Base-by-base conservation (phyloP, 768 basidiomycete species). In the Tremella mesenterica region DNA sequence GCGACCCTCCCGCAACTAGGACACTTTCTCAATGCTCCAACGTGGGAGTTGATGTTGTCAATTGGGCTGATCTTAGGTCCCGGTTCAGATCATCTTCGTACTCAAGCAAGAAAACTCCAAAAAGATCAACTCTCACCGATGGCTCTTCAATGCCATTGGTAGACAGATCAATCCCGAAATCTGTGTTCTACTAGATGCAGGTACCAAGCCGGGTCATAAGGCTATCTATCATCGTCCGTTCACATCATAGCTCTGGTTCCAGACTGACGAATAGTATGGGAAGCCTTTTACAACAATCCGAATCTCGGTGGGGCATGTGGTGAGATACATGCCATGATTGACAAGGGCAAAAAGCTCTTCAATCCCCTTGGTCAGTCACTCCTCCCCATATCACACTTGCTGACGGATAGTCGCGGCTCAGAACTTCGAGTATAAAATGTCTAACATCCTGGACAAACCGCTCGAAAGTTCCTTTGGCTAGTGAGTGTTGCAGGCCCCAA, bases 391-490 rank as follows among this genome's bases (percentile, higher is more conserved):
- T 23, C 16, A 12, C 39, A 31, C 26, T 9, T 13, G 26, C 30
- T 44, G 34, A 29, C 89, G 18, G 76, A 16, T 31, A 45, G 81
- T 96, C 27, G 92, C 92, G 7, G 90, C 92, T 14, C 92, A 96
- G 73, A 95, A 96, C 75, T 92, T 92, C 64, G 90, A 92, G 75
- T 95, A 95, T 77, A 95, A 78, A 76, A 93, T 96, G 88, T 91
- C 88, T 41, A 95, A 96, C 74, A 95, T 97, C 67, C 78, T 96
- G 26, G 86, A 70, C 56, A 70, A 66, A 71, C 92, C 92, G 0
- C 78, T 91, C 48, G 92, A 97, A 75, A 90, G 88, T 71, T 85
- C 86, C 59, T 96, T 96, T 64, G 92, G 92, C 27, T 96, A 95
- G 47, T 61, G 34, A 50, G 59, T 44, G n/a, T n/a, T n/a, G n/a